Evolutionary conservation across 202 grass and related monocot genomes (phyloP).

Genomic region (Setaria italica): DNA sequence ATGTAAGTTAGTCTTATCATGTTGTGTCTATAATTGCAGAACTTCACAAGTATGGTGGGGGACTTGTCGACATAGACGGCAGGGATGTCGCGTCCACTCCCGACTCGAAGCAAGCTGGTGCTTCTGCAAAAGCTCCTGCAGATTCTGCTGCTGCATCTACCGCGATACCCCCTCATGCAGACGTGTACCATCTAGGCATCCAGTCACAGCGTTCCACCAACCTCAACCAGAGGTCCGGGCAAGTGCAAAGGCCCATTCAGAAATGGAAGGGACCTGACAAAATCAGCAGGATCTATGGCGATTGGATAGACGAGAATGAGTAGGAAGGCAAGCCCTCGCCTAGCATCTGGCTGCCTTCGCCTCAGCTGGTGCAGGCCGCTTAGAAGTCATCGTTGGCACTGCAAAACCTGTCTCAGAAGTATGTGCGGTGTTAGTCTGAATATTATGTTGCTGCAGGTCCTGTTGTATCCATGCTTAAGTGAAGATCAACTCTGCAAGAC

Average conservation of each 20-base stretch:
- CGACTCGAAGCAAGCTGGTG: conserved; percentile 72
- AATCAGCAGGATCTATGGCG: conserved; percentile 98
- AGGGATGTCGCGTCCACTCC: conserved; percentile 65
- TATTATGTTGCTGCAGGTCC: conserved; percentile 9
- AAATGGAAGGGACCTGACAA: conserved; percentile 98
- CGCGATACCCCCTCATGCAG: conserved; percentile 54
- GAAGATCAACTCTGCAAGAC: conserved; percentile 2
- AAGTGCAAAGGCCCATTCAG: conserved; percentile 77
- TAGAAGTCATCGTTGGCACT: conserved; percentile 41
- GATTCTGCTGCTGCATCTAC: conserved; percentile 57
- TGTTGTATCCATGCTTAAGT: conserved; percentile 31
- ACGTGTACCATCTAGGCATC: conserved; percentile 86
- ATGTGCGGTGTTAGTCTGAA: neutral
- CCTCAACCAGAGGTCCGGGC: conserved; percentile 69
- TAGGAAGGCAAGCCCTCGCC: conserved; percentile 22
- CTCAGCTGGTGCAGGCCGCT: neutral
- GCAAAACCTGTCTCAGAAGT: conserved; percentile 30
- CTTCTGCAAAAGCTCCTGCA: conserved; percentile 63
- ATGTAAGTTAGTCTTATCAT: conserved; percentile 8
- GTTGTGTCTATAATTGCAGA: conserved; percentile 48
- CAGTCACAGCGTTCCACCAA: conserved; percentile 73
- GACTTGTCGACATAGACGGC: conserved; percentile 62
- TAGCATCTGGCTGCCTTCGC: neutral
- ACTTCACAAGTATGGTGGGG: conserved; percentile 94
- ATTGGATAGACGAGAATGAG: conserved; percentile 95